Conservation (phyloP, 75 land plant species). For the Selaginella moellendorffii region DNA sequence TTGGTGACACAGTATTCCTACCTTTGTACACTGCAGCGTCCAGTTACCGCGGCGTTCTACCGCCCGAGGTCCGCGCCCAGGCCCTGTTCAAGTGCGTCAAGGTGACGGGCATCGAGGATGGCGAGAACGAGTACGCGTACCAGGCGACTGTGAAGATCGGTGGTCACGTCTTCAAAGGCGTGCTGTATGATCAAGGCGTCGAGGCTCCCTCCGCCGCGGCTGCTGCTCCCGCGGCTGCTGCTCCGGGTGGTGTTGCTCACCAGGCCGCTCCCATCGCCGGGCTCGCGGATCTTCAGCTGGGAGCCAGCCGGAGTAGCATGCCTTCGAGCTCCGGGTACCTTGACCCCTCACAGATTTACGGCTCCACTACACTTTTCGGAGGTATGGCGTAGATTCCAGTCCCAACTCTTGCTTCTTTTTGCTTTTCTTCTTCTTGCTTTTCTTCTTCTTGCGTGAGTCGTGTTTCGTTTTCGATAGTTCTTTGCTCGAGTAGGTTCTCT, state of each 20-base stretch:
- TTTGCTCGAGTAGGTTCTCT: too few relatives aligned
- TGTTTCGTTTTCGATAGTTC: too few relatives aligned
- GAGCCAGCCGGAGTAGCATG: neutral
- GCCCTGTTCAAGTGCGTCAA: constrained; percentile 48
- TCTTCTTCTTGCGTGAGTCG: too few relatives aligned
- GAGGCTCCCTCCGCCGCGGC: neutral
- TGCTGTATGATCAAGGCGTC: neutral
- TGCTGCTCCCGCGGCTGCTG: neutral
- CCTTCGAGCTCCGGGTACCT: neutral
- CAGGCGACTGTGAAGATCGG: constrained; percentile 45
- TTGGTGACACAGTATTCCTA: too few relatives aligned
- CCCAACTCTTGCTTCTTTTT: too few relatives aligned
- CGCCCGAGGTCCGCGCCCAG: constrained; percentile 42
- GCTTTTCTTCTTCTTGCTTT: too few relatives aligned
- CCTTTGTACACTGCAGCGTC: neutral
- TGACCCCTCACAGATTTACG: constrained; percentile 1
- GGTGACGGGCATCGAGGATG: constrained; percentile 37
- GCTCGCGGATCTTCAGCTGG: neutral
- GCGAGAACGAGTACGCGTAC: constrained; percentile 42
- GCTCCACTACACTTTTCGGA: neutral
- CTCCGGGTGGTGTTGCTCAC: neutral
- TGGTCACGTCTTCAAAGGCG: constrained; percentile 41
- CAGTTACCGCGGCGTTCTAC: constrained; percentile 17
- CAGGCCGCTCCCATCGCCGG: too few relatives aligned
- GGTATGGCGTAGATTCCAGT: too few relatives aligned